Percentiles rank a stretch among this genome's conserved stretches.
These are phyloP conservation scores for Tuber magnatum DNA, from an alignment of 495 filamentous ascomycete genomes.

Conservation along the genomic window DNA sequence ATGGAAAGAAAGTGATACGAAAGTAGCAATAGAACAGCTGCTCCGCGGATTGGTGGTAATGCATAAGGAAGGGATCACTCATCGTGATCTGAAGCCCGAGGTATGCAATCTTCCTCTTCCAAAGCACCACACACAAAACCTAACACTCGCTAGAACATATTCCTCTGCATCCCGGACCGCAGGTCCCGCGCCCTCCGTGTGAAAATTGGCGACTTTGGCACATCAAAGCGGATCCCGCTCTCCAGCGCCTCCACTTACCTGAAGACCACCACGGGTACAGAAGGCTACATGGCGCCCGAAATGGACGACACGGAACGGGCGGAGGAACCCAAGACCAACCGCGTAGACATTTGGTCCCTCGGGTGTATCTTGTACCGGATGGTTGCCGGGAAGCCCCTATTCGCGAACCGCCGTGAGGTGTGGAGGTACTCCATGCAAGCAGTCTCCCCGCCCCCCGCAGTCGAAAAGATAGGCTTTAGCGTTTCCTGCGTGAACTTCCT, in stretches of 20 bases:
- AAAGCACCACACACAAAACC: neutral
- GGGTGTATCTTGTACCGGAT: conserved; percentile 7
- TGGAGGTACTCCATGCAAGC: neutral
- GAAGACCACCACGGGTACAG: neutral
- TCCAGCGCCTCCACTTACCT: neutral
- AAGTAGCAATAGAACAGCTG: neutral
- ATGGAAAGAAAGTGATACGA: neutral
- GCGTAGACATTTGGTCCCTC: conserved; percentile 7
- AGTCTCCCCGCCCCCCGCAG: neutral
- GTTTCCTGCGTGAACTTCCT: neutral
- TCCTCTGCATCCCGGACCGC: neutral
- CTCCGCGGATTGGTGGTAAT: conserved; percentile 3
- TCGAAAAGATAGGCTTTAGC: neutral
- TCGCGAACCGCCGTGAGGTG: rapidly evolving
- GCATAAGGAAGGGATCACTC: neutral
- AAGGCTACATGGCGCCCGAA: neutral
- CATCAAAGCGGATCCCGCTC: neutral
- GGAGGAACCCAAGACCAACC: neutral
- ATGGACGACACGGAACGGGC: neutral
- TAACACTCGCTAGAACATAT: neutral
- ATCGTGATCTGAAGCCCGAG: conserved; percentile 8
- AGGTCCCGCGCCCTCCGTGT: neutral
- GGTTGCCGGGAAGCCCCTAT: neutral
- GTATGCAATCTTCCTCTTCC: neutral
- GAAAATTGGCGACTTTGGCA: conserved; percentile 12